Conservation (phyloP, 495 filamentous ascomycete genomes). For the Daldinia concentrica region DNA sequence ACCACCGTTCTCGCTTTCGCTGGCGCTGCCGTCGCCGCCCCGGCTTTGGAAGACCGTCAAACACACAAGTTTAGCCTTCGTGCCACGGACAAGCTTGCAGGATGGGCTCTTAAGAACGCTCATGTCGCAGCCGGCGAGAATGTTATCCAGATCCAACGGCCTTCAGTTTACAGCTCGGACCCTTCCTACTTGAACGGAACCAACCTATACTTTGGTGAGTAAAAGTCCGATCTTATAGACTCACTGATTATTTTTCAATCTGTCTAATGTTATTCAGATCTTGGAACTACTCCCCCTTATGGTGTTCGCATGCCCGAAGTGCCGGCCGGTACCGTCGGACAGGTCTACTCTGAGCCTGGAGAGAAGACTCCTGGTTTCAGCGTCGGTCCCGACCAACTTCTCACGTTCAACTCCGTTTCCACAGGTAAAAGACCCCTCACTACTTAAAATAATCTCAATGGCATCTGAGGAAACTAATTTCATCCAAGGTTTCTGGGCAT, state of each 20-base stretch:
- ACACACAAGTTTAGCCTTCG: slow-evolving; percentile 12
- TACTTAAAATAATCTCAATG: background rate
- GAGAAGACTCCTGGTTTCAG: background rate
- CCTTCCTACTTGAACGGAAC: slow-evolving; percentile 23
- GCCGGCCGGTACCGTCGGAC: background rate
- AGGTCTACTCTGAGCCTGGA: background rate
- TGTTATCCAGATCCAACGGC: slow-evolving; percentile 30
- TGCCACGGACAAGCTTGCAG: slow-evolving; percentile 15
- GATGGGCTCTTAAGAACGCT: slow-evolving; percentile 26
- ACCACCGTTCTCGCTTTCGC: background rate
- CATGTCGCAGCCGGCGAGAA: slow-evolving; percentile 16
- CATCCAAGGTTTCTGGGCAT: background rate
- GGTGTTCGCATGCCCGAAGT: background rate
- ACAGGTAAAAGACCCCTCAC: background rate
- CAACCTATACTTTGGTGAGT: slow-evolving; percentile 25
- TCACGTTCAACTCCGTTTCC: background rate
- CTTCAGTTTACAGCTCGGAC: slow-evolving; percentile 20
- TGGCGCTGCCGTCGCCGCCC: background rate
- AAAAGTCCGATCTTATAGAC: background rate
- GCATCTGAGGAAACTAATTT: background rate
- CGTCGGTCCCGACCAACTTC: background rate
- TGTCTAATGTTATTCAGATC: background rate
- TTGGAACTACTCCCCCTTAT: background rate
- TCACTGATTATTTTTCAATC: background rate
- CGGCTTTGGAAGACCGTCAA: background rate